These are phyloP conservation scores for Gossypium gossypioides DNA, from an alignment of 441 rosid species.

Conservation along the genomic window DNA sequence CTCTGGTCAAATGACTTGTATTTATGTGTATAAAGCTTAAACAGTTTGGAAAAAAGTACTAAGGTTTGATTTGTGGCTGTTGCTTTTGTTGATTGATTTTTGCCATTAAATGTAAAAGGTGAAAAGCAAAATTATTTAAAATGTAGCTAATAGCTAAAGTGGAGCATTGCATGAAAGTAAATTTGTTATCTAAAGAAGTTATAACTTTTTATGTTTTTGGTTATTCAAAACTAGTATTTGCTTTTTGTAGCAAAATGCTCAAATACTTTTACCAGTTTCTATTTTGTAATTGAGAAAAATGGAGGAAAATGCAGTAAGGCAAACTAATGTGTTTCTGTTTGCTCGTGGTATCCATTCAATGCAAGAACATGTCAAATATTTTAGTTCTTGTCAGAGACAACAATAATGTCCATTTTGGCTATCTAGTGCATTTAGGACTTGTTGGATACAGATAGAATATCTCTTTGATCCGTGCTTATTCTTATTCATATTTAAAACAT, in stretches of 20 bases:
- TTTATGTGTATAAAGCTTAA: slow-evolving; percentile 3
- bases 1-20: neutral
- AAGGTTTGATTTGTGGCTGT: neutral
- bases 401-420: too few species aligned
- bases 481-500: neutral
- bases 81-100: neutral
- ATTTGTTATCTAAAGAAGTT: neutral
- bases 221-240: neutral
- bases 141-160: neutral
- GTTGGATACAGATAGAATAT: too few species aligned
- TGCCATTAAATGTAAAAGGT: neutral
- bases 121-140: neutral
- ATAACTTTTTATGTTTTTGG: neutral
- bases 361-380: neutral
- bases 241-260: neutral
- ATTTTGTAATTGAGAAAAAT: neutral
- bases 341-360: neutral
- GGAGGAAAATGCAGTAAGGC: neutral
- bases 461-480: neutral
- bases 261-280: neutral
- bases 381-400: neutral
- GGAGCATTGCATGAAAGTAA: slow-evolving; percentile 1
- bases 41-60: neutral
- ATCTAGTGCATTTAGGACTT: too few species aligned
- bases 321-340: neutral